These are phyloP conservation scores for Chaetomidium leptoderma DNA, from an alignment of 495 filamentous ascomycete genomes.

Conservation along the genomic window DNA sequence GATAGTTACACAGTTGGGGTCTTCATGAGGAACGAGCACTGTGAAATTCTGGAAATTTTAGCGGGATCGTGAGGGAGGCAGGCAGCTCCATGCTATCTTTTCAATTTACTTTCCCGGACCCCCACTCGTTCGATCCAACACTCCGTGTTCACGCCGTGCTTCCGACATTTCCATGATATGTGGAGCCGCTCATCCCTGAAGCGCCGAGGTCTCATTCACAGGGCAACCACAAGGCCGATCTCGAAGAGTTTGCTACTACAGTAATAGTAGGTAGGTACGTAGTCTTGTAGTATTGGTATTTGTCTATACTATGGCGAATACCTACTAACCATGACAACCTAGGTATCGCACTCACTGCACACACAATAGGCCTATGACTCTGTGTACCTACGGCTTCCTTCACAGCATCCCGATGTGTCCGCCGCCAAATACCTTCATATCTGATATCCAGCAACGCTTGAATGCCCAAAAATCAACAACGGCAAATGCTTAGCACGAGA, in stretches of 20 bases:
- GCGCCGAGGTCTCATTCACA: slow-evolving; percentile 13
- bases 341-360: too few relatives aligned
- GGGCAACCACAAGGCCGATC: too few relatives aligned
- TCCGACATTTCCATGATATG: slow-evolving; percentile 7
- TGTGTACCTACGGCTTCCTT: too few relatives aligned
- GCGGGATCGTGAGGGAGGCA: neutral
- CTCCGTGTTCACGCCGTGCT: slow-evolving; percentile 11
- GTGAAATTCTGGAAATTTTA: neutral
- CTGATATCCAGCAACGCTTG: too few relatives aligned
- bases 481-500: slow-evolving; percentile 33
- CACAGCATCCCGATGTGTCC: too few relatives aligned
- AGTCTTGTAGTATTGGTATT: too few relatives aligned
- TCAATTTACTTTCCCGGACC: neutral
- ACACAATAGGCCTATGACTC: too few relatives aligned
- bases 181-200: neutral
- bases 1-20: neutral
- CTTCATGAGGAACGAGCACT: neutral
- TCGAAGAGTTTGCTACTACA: too few relatives aligned
- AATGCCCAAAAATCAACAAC: neutral
- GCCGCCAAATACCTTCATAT: neutral
- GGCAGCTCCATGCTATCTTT: neutral
- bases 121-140: neutral
- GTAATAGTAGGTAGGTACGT: too few relatives aligned
- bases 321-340: too few relatives aligned
- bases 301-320: too few relatives aligned